Conservation (phyloP, 2,329 filamentous ascomycete species). For the Alternaria consortialis region DNA sequence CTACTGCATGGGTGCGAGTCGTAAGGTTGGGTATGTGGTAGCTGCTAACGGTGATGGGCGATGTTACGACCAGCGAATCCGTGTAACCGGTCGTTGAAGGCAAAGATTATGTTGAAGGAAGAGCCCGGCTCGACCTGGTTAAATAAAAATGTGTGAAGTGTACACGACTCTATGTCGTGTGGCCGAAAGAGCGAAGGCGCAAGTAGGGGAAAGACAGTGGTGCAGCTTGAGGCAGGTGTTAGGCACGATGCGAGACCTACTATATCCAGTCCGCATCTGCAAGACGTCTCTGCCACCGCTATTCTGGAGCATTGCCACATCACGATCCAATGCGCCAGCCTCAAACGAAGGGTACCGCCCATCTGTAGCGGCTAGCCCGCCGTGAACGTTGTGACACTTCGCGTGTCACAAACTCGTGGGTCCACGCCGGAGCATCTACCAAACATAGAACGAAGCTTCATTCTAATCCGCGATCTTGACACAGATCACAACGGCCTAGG, state of each 20-base stretch:
- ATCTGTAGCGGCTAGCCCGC: constrained; percentile 45
- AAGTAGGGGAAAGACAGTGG: constrained; percentile 23
- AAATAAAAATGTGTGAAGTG: constrained; percentile 18
- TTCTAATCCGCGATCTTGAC: constrained; percentile 29
- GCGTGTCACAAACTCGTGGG: constrained; percentile 45
- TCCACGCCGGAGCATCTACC: constrained; percentile 35
- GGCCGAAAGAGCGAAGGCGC: constrained; percentile 26
- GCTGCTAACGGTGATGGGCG: constrained; percentile 22
- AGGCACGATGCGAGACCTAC: constrained; percentile 40
- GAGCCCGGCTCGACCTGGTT: constrained; percentile 45
- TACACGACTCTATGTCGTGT: constrained; percentile 36
- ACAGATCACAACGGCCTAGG: constrained; percentile 22
- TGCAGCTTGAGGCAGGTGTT: constrained; percentile 33
- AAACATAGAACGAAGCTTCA: constrained; percentile 39
- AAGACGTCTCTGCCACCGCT: constrained; percentile 32
- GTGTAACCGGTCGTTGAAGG: constrained; percentile 24
- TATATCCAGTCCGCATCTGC: constrained; percentile 47
- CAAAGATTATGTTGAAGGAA: constrained; percentile 32
- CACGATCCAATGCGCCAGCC: constrained; percentile 45
- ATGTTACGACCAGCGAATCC: constrained; percentile 13
- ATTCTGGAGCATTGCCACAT: constrained; percentile 38
- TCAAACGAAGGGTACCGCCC: constrained; percentile 45
- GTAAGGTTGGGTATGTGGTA: constrained; percentile 26
- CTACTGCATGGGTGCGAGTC: constrained; percentile 44
- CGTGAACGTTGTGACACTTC: constrained; percentile 39